phyloP scores from a whole-genome alignment of 306 rosid species.

The Morella rubra region DNA sequence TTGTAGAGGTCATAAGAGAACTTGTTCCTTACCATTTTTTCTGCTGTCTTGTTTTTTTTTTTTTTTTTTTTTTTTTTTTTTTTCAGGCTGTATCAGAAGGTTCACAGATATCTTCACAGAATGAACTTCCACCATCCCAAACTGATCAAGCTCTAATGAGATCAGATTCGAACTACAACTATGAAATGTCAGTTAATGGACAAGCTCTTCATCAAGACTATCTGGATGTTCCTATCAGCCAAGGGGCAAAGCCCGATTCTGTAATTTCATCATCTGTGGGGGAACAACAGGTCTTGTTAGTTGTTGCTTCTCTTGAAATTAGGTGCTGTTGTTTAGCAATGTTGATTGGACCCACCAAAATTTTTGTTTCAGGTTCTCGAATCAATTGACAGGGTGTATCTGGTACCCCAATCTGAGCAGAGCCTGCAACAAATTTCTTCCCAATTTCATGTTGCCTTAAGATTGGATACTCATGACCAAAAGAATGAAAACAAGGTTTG shows the following conservation, averaged over 20 bases:
- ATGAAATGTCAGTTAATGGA: constrained; percentile 76
- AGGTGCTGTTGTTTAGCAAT: not conserved
- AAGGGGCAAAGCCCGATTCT: constrained; percentile 54
- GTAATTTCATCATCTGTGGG: constrained; percentile 51
- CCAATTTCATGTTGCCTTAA: constrained; percentile 67
- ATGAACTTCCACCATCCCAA: constrained; percentile 60
- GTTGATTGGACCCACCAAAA: constrained; percentile 5
- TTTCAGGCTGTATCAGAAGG: constrained; percentile 61
- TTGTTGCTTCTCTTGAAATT: not conserved
- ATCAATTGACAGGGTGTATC: constrained; percentile 56
- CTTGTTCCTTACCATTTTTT: constrained; percentile 12
- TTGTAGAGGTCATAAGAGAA: not conserved
- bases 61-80: constrained; percentile 16
- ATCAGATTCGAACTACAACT: constrained; percentile 55
- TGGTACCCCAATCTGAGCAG: constrained; percentile 57
- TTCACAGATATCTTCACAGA: constrained; percentile 53
- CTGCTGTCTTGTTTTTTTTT: not conserved
- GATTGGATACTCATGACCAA: constrained; percentile 57
- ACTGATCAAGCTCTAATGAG: constrained; percentile 57
- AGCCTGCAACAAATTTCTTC: constrained; percentile 74
- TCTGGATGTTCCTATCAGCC: constrained; percentile 52
- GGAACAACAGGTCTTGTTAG: constrained; percentile 61
- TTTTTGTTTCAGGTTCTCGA: constrained; percentile 45
- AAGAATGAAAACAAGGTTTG: constrained; percentile 59
- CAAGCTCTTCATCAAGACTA: constrained; percentile 61